phyloP scores from a whole-genome alignment of 495 filamentous ascomycete species.

The Penicillium goetzii region DNA sequence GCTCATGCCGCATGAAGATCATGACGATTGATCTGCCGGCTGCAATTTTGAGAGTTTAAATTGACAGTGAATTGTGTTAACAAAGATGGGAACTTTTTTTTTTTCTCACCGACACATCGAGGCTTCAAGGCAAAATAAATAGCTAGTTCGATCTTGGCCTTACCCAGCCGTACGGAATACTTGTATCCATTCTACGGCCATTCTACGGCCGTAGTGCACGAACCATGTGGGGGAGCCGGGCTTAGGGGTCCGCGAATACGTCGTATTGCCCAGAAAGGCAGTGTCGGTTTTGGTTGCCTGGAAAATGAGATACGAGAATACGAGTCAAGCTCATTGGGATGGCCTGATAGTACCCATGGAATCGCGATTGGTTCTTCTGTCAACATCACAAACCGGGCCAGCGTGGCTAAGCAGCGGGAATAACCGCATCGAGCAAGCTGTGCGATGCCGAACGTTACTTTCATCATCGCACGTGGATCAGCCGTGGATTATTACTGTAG shows the following conservation, averaged over 20 bases:
- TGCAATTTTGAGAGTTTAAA: neutral
- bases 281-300: constrained; percentile 4
- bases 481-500: neutral
- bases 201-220: constrained; percentile 7
- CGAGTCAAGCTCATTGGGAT: neutral
- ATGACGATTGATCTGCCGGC: neutral
- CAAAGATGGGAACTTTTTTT: neutral
- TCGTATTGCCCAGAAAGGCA: neutral
- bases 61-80: neutral
- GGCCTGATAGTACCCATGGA: neutral
- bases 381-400: neutral
- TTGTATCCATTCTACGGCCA: constrained; percentile 10
- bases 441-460: constrained; percentile 3
- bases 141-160: constrained; percentile 11
- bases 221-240: constrained; percentile 20
- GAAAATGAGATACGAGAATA: constrained; percentile 7
- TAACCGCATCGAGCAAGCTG: constrained; percentile 8
- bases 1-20: constrained; percentile 11
- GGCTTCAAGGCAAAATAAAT: constrained; percentile 7
- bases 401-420: constrained; percentile 10
- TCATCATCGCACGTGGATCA: neutral
- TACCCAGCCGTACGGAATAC: constrained; percentile 13
- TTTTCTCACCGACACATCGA: constrained; percentile 9
- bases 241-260: constrained; percentile 5
- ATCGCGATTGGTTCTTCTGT: constrained; percentile 3